A percentile compares a stretch with the other conserved stretches of the same genome.
These are phyloP conservation scores for Fraxinus velutina DNA, from an alignment of 305 asterid genomes.

Conservation along the genomic window DNA sequence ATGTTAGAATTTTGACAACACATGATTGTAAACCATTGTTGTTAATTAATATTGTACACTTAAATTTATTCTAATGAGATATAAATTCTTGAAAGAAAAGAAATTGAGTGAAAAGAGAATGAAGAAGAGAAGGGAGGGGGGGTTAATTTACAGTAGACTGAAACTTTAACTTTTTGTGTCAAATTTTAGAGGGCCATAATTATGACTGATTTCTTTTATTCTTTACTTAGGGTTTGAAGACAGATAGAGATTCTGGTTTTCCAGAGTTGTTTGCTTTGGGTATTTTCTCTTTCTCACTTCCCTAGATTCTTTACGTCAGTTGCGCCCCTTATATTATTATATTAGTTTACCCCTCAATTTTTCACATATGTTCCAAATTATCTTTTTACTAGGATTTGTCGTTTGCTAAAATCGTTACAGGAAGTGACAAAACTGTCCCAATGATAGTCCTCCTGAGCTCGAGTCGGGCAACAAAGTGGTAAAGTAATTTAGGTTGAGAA, in stretches of 20 bases:
- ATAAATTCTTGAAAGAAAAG: background rate
- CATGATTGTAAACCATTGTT: no score
- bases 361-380: background rate
- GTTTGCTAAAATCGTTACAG: background rate
- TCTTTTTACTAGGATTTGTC: background rate
- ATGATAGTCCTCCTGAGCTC: background rate
- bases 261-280: constrained; percentile 57
- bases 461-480: background rate
- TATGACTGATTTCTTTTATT: constrained; percentile 29
- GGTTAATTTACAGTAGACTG: constrained; percentile 70
- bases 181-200: constrained; percentile 15
- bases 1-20: no score
- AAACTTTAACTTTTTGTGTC: constrained; percentile 61
- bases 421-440: background rate
- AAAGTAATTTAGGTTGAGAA: background rate
- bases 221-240: constrained; percentile 47
- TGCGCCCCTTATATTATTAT: background rate
- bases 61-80: background rate
- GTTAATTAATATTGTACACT: no score
- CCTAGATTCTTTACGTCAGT: constrained; percentile 59
- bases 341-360: background rate
- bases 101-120: background rate
- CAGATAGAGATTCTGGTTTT: constrained; percentile 55
- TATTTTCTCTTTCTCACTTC: constrained; percentile 75
- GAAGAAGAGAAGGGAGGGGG: background rate